Percentiles rank a stretch among this genome's conserved stretches.
Evolutionary conservation across 2,329 filamentous ascomycete genomes (phyloP).

Genomic region (Exophiala sideris): DNA sequence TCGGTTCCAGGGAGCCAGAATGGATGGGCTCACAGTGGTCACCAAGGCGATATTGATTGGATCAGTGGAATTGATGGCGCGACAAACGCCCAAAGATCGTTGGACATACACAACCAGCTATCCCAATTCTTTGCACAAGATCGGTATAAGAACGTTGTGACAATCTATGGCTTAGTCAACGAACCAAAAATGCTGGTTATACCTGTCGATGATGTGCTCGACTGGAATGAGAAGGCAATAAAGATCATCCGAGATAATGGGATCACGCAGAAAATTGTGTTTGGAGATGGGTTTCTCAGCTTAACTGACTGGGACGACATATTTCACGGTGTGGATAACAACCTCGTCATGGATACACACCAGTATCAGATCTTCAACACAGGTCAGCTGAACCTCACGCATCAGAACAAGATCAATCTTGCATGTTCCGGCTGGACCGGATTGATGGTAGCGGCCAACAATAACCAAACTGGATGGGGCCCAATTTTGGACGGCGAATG

Average conservation of each 20-base stretch:
- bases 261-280: constrained; percentile 68
- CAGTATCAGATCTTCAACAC: constrained; percentile 98
- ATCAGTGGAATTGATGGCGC: constrained; percentile 83
- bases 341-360: constrained; percentile 87
- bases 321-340: constrained; percentile 64
- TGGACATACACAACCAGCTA: constrained; percentile 82
- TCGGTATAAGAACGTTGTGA: constrained; percentile 85
- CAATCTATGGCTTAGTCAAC: constrained; percentile 92
- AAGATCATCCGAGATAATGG: constrained; percentile 72
- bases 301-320: constrained; percentile 85
- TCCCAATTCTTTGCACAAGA: constrained; percentile 90
- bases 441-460: constrained; percentile 70
- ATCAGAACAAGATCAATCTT: constrained; percentile 79
- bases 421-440: constrained; percentile 83
- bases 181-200: constrained; percentile 84
- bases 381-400: constrained; percentile 75
- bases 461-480: constrained; percentile 65
- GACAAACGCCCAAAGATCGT: constrained; percentile 72
- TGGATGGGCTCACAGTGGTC: constrained; percentile 94
- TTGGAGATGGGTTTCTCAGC: constrained; percentile 94
- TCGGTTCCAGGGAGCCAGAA: constrained; percentile 92
- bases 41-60: constrained; percentile 78
- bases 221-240: constrained; percentile 76
- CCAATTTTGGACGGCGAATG: constrained; percentile 95
- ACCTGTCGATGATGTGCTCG: constrained; percentile 59